These are phyloP conservation scores for Xylariaceae sp. DNA, from an alignment of 2,329 filamentous ascomycete genomes.

Conservation along the genomic window DNA sequence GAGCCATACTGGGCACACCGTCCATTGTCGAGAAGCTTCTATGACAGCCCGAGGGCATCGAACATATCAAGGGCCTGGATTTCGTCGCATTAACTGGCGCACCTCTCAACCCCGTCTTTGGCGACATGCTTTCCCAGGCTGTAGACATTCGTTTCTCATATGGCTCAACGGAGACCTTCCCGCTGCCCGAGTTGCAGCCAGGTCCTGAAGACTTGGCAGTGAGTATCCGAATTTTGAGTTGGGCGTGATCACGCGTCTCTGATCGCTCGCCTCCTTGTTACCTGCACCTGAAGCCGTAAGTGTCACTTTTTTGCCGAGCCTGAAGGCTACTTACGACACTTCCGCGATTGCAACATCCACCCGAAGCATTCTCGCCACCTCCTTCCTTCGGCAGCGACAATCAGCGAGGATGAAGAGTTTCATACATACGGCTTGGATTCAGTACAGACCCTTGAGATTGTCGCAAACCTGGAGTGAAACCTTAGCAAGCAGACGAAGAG, in stretches of 20 bases:
- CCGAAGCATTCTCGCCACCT: slow-evolving; percentile 1
- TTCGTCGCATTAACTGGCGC: slow-evolving; percentile 14
- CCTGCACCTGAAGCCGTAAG: no score
- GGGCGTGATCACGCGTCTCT: not conserved
- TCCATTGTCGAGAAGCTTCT: not conserved
- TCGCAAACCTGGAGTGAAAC: slow-evolving; percentile 8
- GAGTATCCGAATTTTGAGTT: slow-evolving; percentile 28
- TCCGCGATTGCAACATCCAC: slow-evolving; percentile 2
- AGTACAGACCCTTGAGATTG: slow-evolving; percentile 7
- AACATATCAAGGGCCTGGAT: slow-evolving; percentile 12
- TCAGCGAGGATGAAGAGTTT: slow-evolving; percentile 9
- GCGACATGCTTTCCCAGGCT: slow-evolving; percentile 6
- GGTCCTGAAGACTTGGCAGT: slow-evolving; percentile 25
- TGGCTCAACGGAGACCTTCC: slow-evolving; percentile 20
- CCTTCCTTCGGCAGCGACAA: slow-evolving; percentile 1
- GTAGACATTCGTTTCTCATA: slow-evolving; percentile 13
- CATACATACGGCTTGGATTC: slow-evolving; percentile 10
- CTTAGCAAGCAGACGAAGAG: slow-evolving; percentile 4
- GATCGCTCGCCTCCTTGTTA: no score
- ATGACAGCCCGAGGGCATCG: slow-evolving; percentile 5
- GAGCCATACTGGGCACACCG: slow-evolving; percentile 7
- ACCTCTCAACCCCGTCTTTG: slow-evolving; percentile 7
- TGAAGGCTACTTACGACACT: slow-evolving; percentile 4
- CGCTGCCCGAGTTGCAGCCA: slow-evolving; percentile 13
- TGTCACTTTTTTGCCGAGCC: no score